Evolutionary conservation across 306 rosid species (phyloP), one percentile per base, ranked within the genome.

Genomic region (Medicago truncatula): DNA sequence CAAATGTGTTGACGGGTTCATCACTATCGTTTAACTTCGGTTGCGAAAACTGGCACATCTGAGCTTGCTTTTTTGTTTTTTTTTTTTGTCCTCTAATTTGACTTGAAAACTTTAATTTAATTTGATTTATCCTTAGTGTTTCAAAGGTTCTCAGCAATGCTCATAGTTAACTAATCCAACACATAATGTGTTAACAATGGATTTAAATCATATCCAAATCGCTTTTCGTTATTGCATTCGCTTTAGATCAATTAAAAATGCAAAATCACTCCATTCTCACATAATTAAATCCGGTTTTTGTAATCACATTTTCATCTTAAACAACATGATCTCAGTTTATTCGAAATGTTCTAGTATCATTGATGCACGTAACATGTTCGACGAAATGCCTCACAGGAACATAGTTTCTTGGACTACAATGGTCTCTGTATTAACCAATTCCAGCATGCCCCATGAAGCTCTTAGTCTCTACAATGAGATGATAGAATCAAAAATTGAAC

Each of bases 381-480:
- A 92, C 60, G 95, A 92, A 83, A 86, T 90, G 90, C 84, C 83
- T 73, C 82, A 81, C 2, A 89, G 82, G 74, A 88, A 86, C 70
- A 70, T 90, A 47, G 63, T 88, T 21, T 75, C 95, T 8, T 92
- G 96, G 93, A 92, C 97, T n/a, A 85, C 93, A 9, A 82, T 94
- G 93, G 89, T 92, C 73, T 90, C 96, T 66, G 91, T 87, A 1
- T 80, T 83, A 75, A 81, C 87, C 36, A 81, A 81, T 67, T 54
- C 83, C 15, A 95, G 97, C 67, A 86, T 78, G 70, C 90, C 93
- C 41, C 76, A 67, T 5, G 89, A 86, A 74, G 92, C 88, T 8
- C 81, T 91, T 7, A 50, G 69, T 15, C 50, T 91, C 44, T 94
- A 83, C 61, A 76, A 50, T 20, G 78, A 61, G 49, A 87, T 92